A percentile compares a stretch with the other conserved stretches of the same genome.
phyloP scores from a whole-genome alignment of 768 basidiomycete genomes.

The Crepidotus variabilis region DNA sequence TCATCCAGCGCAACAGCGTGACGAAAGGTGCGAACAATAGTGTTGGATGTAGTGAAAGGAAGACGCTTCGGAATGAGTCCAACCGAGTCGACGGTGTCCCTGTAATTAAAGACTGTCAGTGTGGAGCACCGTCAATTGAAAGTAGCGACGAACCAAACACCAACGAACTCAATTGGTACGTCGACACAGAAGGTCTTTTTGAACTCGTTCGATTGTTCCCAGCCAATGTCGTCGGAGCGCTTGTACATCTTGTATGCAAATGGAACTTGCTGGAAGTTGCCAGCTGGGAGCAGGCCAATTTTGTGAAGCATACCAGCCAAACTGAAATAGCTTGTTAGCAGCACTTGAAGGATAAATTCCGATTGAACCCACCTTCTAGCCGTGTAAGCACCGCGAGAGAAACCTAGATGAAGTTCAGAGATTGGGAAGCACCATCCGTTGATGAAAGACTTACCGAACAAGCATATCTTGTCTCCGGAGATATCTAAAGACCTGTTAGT shows the following conservation, averaged over 20 bases:
- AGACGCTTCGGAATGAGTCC: slow-evolving; percentile 49
- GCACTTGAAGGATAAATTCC: background rate
- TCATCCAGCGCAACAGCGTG: slow-evolving; percentile 69
- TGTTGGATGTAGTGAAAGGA: slow-evolving; percentile 56
- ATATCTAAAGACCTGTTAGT: slow-evolving; percentile 27
- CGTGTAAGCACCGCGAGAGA: slow-evolving; percentile 65
- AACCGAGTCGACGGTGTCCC: slow-evolving; percentile 69
- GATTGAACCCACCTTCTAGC: slow-evolving; percentile 39
- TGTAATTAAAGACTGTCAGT: slow-evolving; percentile 15
- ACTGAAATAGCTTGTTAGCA: slow-evolving; percentile 15
- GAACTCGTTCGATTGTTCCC: slow-evolving; percentile 49
- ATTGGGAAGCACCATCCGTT: background rate
- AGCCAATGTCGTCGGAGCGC: slow-evolving; percentile 43
- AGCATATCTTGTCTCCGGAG: slow-evolving; percentile 54
- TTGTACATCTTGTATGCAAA: slow-evolving; percentile 65
- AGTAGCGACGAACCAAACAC: slow-evolving; percentile 41
- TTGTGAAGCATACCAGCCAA: slow-evolving; percentile 52
- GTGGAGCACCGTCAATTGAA: background rate
- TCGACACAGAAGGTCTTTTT: slow-evolving; percentile 52
- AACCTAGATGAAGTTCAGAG: slow-evolving; percentile 27
- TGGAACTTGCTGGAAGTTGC: slow-evolving; percentile 53
- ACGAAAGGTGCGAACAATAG: slow-evolving; percentile 49
- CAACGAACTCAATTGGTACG: slow-evolving; percentile 55
- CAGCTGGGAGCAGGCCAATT: slow-evolving; percentile 43
- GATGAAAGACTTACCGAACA: slow-evolving; percentile 42